These are phyloP conservation scores for Yamadazyma kanchanaburiensis DNA, from an alignment of 1,139 yeast species.

Conservation along the genomic window DNA sequence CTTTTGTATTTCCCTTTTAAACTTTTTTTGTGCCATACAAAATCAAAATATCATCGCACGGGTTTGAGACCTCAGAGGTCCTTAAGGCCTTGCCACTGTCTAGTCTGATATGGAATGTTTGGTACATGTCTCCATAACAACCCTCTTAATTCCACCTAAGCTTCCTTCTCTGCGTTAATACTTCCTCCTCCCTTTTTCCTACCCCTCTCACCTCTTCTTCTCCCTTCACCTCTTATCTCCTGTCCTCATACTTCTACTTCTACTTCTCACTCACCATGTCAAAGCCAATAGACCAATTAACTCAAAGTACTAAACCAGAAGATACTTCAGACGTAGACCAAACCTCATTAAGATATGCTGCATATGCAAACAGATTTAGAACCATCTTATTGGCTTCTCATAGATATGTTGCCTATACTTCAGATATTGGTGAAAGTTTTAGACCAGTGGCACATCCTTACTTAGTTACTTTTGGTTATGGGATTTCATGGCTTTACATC, in stretches of 20 bases:
- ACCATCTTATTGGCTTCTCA: slow-evolving; percentile 74
- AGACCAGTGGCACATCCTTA: slow-evolving; percentile 78
- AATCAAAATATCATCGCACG: no score
- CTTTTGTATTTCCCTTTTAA: slow-evolving; percentile 17
- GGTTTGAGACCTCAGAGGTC: no score
- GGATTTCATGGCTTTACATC: slow-evolving; percentile 73
- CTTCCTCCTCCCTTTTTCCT: background rate
- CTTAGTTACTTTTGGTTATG: slow-evolving; percentile 65
- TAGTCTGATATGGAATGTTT: no score
- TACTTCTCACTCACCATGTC: slow-evolving; percentile 2
- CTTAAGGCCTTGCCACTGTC: no score
- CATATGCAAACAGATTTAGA: slow-evolving; percentile 72
- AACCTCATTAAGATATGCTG: slow-evolving; percentile 64
- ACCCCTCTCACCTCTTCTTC: background rate
- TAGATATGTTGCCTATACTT: slow-evolving; percentile 82
- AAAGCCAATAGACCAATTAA: slow-evolving; percentile 2
- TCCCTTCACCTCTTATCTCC: background rate
- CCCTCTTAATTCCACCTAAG: no score
- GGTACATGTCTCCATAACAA: no score
- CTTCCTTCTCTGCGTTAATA: no score
- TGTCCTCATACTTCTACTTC: background rate
- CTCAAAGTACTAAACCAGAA: slow-evolving; percentile 12
- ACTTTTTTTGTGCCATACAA: no score
- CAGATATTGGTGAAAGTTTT: slow-evolving; percentile 88
- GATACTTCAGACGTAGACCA: slow-evolving; percentile 9